Conservation (phyloP, 192 early-diverging fungal genomes). For the Linnemannia zychae region DNA sequence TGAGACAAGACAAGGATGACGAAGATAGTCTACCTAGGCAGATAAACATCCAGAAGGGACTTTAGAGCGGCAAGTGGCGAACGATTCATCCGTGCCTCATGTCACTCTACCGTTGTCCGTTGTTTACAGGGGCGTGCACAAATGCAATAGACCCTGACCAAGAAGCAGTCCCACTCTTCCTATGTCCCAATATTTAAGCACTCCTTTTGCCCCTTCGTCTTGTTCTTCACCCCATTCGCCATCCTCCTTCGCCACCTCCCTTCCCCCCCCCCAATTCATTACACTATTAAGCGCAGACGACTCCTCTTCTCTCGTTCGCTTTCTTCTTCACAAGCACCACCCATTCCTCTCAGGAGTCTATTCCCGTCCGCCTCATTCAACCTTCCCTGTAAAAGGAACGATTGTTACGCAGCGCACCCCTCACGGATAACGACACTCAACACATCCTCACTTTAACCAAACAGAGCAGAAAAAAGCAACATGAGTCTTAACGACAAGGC, state of each 20-base stretch:
- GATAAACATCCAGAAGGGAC: neutral
- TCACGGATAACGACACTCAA: neutral
- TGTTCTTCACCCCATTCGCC: neutral
- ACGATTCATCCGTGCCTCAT: no score
- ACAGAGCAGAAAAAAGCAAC: neutral
- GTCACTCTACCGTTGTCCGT: no score
- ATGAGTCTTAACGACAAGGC: constrained; percentile 21
- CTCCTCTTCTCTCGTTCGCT: neutral
- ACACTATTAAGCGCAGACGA: neutral
- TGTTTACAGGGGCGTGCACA: no score
- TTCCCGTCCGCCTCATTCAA: neutral
- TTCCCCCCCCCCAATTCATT: neutral
- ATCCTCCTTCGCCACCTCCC: neutral
- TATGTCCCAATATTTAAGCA: neutral
- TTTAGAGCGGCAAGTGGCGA: no score
- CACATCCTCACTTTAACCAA: neutral
- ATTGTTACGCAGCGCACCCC: neutral
- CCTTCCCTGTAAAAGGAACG: neutral
- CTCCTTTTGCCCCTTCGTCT: neutral
- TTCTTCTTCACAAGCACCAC: no score
- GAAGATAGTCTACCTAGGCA: neutral
- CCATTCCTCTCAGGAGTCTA: no score
- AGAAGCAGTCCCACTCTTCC: neutral
- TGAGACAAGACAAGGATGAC: neutral
- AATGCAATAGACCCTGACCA: no score